Percentiles rank a stretch among this genome's conserved stretches.
Conservation (phyloP, 495 filamentous ascomycete species). For the Aspergillus haitiensis region DNA sequence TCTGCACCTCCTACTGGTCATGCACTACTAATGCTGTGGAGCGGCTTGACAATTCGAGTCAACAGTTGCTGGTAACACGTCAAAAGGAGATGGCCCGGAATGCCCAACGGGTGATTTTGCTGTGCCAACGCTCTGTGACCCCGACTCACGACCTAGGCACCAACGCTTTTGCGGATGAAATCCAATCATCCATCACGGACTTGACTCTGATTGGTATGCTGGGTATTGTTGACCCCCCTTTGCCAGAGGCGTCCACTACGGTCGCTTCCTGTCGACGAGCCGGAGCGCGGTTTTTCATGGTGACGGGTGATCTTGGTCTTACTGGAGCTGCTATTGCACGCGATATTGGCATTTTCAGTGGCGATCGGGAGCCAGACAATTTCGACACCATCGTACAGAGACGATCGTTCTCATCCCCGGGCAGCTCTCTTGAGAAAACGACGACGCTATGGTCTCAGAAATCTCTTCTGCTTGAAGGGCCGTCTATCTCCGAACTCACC, state of each 20-base stretch:
- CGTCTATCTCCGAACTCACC: conserved; percentile 57
- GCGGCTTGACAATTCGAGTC: conserved; percentile 36
- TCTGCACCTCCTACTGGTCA: conserved; percentile 47
- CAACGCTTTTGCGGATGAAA: conserved; percentile 48
- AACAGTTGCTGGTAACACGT: conserved; percentile 34
- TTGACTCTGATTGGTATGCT: conserved; percentile 52
- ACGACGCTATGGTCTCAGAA: conserved; percentile 18
- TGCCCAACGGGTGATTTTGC: conserved; percentile 54
- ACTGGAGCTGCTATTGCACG: conserved; percentile 69
- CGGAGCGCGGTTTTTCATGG: conserved; percentile 62
- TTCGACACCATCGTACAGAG: conserved; percentile 27
- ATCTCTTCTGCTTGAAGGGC: conserved; percentile 46
- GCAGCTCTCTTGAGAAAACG: conserved; percentile 10
- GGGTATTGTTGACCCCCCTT: conserved; percentile 63
- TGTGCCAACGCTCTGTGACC: conserved; percentile 40
- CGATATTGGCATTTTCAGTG: conserved; percentile 65
- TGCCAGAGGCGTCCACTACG: conserved; percentile 56
- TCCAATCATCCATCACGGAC: conserved; percentile 37
- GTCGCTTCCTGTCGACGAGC: conserved; percentile 54
- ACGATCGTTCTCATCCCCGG: neutral
- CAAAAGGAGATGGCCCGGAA: conserved; percentile 46
- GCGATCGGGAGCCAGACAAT: conserved; percentile 36
- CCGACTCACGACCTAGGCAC: conserved; percentile 28
- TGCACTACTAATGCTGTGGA: conserved; percentile 33
- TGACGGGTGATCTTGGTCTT: conserved; percentile 70